A percentile compares a stretch with the other conserved stretches of the same genome.
These are phyloP conservation scores for Trifolium dubium DNA, from an alignment of 306 rosid genomes.

Conservation along the genomic window DNA sequence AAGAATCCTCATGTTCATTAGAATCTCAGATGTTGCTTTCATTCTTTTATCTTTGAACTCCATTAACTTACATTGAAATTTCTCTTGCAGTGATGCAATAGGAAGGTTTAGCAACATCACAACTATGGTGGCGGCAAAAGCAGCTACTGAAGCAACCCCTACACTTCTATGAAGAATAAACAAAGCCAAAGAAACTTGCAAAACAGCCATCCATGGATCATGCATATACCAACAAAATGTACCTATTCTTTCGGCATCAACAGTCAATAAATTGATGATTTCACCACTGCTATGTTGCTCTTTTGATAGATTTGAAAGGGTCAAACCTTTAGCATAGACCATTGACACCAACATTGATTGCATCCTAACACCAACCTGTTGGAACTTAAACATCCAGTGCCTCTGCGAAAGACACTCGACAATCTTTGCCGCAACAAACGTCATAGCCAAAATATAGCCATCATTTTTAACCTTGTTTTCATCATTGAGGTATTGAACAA, in stretches of 20 bases:
- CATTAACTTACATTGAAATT: conserved; percentile 79
- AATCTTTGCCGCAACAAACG: conserved; percentile 69
- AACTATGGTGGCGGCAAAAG: conserved; percentile 67
- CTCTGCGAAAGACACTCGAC: conserved; percentile 70
- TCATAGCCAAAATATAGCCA: conserved; percentile 62
- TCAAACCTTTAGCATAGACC: conserved; percentile 72
- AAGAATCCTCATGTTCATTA: conserved; percentile 84
- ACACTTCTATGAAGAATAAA: conserved; percentile 69
- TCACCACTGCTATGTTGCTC: conserved; percentile 68
- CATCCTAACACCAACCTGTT: conserved; percentile 63
- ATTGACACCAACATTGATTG: conserved; percentile 62
- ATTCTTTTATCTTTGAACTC: conserved; percentile 80
- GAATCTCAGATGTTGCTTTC: conserved; percentile 78
- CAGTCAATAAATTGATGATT: conserved; percentile 79
- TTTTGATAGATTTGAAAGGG: conserved; percentile 67
- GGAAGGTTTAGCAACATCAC: conserved; percentile 78
- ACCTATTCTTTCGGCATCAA: conserved; percentile 82
- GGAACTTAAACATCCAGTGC: conserved; percentile 69
- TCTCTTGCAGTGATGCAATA: conserved; percentile 64
- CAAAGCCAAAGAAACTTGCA: conserved; percentile 74
- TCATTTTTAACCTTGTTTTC: conserved; percentile 51
- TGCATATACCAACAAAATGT: conserved; percentile 76
- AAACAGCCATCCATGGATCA: conserved; percentile 65
- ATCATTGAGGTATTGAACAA: conserved; percentile 80
- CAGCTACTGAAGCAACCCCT: conserved; percentile 74